These are phyloP conservation scores for Kwoniella shivajii DNA, from an alignment of 1,284 basidiomycete species.

Conservation along the genomic window DNA sequence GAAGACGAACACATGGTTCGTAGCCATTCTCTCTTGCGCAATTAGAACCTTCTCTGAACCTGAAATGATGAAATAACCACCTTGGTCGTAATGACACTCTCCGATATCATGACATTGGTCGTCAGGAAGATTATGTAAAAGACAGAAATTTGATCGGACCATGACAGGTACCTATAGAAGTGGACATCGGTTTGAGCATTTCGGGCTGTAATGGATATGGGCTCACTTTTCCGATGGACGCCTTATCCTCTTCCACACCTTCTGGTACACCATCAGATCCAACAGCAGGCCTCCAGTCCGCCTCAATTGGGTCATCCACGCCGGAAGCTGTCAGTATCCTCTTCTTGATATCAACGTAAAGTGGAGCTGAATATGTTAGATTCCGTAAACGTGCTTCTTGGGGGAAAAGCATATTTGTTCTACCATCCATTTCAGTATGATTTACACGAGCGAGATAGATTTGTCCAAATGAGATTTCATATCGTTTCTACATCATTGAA, in stretches of 20 bases:
- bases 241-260: conserved; percentile 72
- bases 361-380: conserved; percentile 74
- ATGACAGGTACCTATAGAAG: conserved; percentile 90
- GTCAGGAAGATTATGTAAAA: conserved; percentile 77
- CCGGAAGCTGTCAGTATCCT: conserved; percentile 76
- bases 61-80: conserved; percentile 99
- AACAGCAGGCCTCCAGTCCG: conserved; percentile 69
- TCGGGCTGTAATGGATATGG: not conserved
- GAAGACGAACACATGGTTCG: conserved; percentile 99
- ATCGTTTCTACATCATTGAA: conserved; percentile 69
- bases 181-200: too few species aligned
- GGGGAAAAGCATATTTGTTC: conserved; percentile 91
- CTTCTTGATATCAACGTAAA: conserved; percentile 96
- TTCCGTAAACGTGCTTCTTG: conserved; percentile 95
- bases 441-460: conserved; percentile 95
- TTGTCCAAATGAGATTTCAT: conserved; percentile 97
- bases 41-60: conserved; percentile 99
- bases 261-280: conserved; percentile 66
- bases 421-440: conserved; percentile 93
- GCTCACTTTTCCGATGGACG: conserved; percentile 94
- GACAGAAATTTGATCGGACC: conserved; percentile 94
- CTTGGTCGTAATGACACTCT: conserved; percentile 95
- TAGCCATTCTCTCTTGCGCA: conserved; percentile 98
- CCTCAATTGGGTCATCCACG: conserved; percentile 69
- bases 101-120: conserved; percentile 85